Evolutionary conservation across 306 rosid species (phyloP).

Genomic region (Corylus avellana): DNA sequence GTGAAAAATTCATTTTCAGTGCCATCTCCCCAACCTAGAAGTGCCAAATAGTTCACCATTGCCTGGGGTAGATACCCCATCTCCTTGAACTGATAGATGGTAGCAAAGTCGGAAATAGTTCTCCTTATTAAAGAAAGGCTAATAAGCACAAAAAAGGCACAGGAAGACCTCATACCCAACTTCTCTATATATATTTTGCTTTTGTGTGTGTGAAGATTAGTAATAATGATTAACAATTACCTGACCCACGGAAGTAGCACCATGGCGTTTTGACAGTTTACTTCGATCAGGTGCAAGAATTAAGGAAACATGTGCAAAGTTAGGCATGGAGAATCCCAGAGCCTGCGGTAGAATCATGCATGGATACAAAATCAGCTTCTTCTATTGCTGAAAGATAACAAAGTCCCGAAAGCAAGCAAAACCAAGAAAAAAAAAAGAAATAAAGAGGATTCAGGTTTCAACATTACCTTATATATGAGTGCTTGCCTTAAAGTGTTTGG

Average conservation of each 20-base stretch:
- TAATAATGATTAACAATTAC: slow-evolving; percentile 32
- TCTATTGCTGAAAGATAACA: slow-evolving; percentile 1
- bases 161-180: slow-evolving; percentile 8
- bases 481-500: slow-evolving; percentile 90
- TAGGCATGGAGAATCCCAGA: slow-evolving; percentile 75
- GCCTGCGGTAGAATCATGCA: slow-evolving; percentile 53
- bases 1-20: slow-evolving; percentile 90
- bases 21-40: slow-evolving; percentile 99
- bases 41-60: slow-evolving; percentile 91
- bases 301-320: slow-evolving; percentile 87
- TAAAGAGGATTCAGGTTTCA: slow-evolving; percentile 2
- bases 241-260: slow-evolving; percentile 98
- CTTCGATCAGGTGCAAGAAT: slow-evolving; percentile 96
- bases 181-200: background rate
- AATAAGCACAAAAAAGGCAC: slow-evolving; percentile 6
- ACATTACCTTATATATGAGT: slow-evolving; percentile 71
- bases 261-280: slow-evolving; percentile 96
- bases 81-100: slow-evolving; percentile 74
- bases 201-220: background rate
- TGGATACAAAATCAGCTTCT: slow-evolving; percentile 28
- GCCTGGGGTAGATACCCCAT: slow-evolving; percentile 95
- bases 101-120: slow-evolving; percentile 23
- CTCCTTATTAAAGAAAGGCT: slow-evolving; percentile 8
- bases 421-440: background rate
- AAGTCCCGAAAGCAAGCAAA: slow-evolving; percentile 5